Percentiles rank a stretch among this genome's conserved stretches.
Evolutionary conservation across 805 yeast species (phyloP).

Genomic region (Ogataea nonfermentans): DNA sequence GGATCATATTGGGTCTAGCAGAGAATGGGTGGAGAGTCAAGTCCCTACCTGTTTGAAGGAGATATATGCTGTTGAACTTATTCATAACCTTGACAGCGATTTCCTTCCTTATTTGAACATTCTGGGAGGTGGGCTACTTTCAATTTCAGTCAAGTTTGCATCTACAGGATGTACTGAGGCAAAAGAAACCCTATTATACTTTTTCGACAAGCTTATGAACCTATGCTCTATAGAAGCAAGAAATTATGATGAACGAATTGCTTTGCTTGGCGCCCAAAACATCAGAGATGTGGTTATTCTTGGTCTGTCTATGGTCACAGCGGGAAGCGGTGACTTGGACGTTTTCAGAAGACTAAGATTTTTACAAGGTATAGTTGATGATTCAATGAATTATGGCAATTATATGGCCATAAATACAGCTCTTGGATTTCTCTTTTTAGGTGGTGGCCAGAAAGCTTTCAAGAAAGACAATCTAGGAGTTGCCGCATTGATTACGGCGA

Average conservation of each 20-base stretch:
- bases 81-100: constrained; percentile 49
- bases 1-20: constrained; percentile 52
- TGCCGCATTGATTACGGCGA: constrained; percentile 67
- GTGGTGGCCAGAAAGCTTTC: constrained; percentile 90
- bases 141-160: constrained; percentile 75
- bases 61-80: constrained; percentile 30
- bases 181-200: constrained; percentile 52
- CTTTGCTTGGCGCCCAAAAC: constrained; percentile 51
- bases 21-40: constrained; percentile 55
- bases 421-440: constrained; percentile 82
- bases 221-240: constrained; percentile 41
- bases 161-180: constrained; percentile 60
- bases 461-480: constrained; percentile 58
- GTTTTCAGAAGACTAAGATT: constrained; percentile 69
- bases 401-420: constrained; percentile 79
- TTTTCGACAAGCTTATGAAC: constrained; percentile 50
- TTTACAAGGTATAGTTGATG: constrained; percentile 56
- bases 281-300: constrained; percentile 60
- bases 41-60: constrained; percentile 48
- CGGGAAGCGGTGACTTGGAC: constrained; percentile 87
- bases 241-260: constrained; percentile 57
- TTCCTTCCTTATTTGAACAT: constrained; percentile 61
- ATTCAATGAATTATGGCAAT: constrained; percentile 54
- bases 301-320: constrained; percentile 72
- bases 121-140: constrained; percentile 69